phyloP scores from a whole-genome alignment of 768 basidiomycete species.

The Fomitopsis pulvina region DNA sequence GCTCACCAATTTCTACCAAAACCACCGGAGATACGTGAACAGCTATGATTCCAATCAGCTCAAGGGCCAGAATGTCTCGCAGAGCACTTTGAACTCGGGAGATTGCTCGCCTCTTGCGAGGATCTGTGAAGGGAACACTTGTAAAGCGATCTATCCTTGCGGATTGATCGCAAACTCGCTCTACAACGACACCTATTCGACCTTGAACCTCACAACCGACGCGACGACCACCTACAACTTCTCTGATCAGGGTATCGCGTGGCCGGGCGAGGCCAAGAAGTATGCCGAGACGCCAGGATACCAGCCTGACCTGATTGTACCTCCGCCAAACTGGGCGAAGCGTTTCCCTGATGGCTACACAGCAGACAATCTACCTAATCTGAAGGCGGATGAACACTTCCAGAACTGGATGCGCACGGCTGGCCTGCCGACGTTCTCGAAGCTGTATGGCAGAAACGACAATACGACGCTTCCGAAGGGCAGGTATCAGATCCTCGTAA shows the following conservation, averaged over 20 bases:
- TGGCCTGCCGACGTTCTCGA: slow-evolving; percentile 93
- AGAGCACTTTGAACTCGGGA: slow-evolving; percentile 46
- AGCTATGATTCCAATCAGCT: slow-evolving; percentile 83
- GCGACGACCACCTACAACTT: slow-evolving; percentile 57
- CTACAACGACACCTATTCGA: slow-evolving; percentile 91
- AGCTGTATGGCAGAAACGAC: slow-evolving; percentile 92
- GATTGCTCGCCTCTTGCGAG: slow-evolving; percentile 85
- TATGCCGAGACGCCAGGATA: slow-evolving; percentile 65
- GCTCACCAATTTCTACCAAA: slow-evolving; percentile 95
- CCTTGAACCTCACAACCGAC: slow-evolving; percentile 44
- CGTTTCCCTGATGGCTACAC: slow-evolving; percentile 76
- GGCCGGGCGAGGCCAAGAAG: slow-evolving; percentile 92
- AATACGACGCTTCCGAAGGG: slow-evolving; percentile 63
- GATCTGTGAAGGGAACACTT: slow-evolving; percentile 20
- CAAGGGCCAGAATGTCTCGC: slow-evolving; percentile 56
- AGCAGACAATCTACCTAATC: slow-evolving; percentile 51
- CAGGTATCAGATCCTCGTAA: slow-evolving; percentile 66
- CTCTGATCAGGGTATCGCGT: slow-evolving; percentile 80
- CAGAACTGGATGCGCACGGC: slow-evolving; percentile 99
- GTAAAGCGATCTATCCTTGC: slow-evolving; percentile 81
- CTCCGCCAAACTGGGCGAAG: slow-evolving; percentile 87
- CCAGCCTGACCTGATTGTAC: slow-evolving; percentile 60
- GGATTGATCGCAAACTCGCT: slow-evolving; percentile 95
- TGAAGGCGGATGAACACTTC: slow-evolving; percentile 82
- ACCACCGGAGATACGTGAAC: slow-evolving; percentile 96